Conservation (phyloP, 768 basidiomycete genomes). For the Russula virescens region DNA sequence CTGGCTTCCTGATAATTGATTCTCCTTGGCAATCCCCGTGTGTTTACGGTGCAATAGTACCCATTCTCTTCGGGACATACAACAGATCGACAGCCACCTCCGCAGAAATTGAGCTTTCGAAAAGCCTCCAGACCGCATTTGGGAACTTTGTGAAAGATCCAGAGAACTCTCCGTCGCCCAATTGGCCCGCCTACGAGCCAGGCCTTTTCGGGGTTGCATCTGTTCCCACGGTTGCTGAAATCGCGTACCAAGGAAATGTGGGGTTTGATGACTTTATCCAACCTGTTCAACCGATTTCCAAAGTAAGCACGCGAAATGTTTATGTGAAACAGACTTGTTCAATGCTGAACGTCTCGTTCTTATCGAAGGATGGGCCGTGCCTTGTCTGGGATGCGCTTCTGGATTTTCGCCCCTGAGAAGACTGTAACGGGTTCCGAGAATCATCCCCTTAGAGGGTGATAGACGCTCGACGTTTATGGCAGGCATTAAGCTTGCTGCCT, state of each 20-base stretch:
- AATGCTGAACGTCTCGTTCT: background rate
- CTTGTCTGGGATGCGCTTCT: background rate
- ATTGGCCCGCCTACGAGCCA: conserved; percentile 6
- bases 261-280: background rate
- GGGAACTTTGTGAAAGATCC: conserved; percentile 11
- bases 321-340: background rate
- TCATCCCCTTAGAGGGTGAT: too few species aligned
- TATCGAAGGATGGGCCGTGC: background rate
- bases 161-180: background rate
- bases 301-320: background rate
- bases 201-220: background rate
- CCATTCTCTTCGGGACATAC: conserved; percentile 28
- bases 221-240: conserved; percentile 1
- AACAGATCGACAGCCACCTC: conserved; percentile 26
- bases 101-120: conserved; percentile 26
- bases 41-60: conserved; percentile 9
- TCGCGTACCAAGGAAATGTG: conserved; percentile 6
- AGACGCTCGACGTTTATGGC: too few species aligned
- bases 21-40: too few species aligned
- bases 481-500: too few species aligned
- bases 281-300: background rate
- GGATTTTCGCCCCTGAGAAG: background rate
- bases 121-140: conserved; percentile 22
- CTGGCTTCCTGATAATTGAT: too few species aligned
- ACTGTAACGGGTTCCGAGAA: too few species aligned